Percentiles rank a stretch among this genome's conserved stretches.
These are phyloP conservation scores for Monosporascus sp. DNA, from an alignment of 2,329 filamentous ascomycete genomes.

Conservation along the genomic window DNA sequence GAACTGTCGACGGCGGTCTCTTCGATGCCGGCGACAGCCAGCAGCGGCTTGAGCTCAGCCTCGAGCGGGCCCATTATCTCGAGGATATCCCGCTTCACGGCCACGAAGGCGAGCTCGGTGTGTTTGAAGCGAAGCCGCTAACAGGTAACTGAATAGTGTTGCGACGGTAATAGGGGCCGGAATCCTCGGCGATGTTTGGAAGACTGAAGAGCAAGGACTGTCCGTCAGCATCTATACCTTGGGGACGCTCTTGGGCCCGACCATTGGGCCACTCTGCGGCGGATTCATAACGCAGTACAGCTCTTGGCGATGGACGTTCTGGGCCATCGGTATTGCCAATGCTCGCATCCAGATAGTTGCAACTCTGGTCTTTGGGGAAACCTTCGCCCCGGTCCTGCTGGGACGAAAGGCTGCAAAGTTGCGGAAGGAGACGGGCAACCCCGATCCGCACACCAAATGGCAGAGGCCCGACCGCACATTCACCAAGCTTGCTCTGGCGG, in stretches of 20 bases:
- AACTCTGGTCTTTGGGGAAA: slow-evolving; percentile 56
- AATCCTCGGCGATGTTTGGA: neutral
- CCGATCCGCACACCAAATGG: slow-evolving; percentile 39
- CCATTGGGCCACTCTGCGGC: slow-evolving; percentile 55
- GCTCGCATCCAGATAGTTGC: slow-evolving; percentile 53
- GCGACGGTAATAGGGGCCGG: neutral
- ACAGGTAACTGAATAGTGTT: neutral
- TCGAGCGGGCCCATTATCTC: neutral
- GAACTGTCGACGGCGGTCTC: neutral
- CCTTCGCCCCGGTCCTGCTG: slow-evolving; percentile 58
- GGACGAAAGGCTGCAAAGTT: slow-evolving; percentile 50
- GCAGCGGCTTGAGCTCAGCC: neutral
- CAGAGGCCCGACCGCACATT: slow-evolving; percentile 34
- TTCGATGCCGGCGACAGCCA: neutral
- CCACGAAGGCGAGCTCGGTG: neutral
- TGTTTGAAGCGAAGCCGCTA: neutral
- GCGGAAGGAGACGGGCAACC: slow-evolving; percentile 51
- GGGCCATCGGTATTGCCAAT: slow-evolving; percentile 55
- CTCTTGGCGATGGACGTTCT: slow-evolving; percentile 69
- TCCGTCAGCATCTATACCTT: slow-evolving; percentile 57
- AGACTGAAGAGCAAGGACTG: slow-evolving; percentile 6
- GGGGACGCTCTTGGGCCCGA: slow-evolving; percentile 57
- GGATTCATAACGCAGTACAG: slow-evolving; percentile 57
- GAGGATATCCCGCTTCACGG: neutral
- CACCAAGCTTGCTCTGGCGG: slow-evolving; percentile 28